These are phyloP conservation scores for Cutaneotrichosporon spelunceum DNA, from an alignment of 1,284 basidiomycete genomes.

Conservation along the genomic window DNA sequence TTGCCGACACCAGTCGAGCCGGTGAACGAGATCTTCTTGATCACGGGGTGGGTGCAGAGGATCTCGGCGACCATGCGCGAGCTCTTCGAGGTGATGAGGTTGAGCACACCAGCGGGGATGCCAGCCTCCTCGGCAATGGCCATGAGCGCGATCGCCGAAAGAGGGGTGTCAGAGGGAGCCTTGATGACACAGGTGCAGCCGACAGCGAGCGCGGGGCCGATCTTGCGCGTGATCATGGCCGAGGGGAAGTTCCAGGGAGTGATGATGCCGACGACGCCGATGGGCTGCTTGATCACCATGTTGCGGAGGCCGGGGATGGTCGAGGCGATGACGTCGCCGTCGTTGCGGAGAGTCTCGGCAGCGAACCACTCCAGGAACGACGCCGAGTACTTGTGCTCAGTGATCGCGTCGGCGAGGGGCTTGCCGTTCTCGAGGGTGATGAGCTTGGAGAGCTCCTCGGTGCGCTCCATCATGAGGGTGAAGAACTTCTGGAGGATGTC, in stretches of 20 bases:
- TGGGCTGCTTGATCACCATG: conserved; percentile 66
- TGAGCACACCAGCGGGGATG: conserved; percentile 90
- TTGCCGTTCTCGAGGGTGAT: conserved; percentile 92
- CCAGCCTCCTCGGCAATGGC: conserved; percentile 79
- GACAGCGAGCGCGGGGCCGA: conserved; percentile 67
- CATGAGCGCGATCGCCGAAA: conserved; percentile 72
- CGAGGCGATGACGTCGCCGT: conserved; percentile 75
- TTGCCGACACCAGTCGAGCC: conserved; percentile 87
- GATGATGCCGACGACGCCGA: conserved; percentile 44
- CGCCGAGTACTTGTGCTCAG: conserved; percentile 72
- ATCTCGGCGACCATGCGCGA: conserved; percentile 30
- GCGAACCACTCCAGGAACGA: conserved; percentile 82
- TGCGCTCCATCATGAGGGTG: conserved; percentile 68
- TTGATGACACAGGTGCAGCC: conserved; percentile 95
- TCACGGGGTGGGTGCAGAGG: conserved; percentile 42
- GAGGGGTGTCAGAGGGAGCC: conserved; percentile 90
- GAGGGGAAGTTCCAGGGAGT: conserved; percentile 62
- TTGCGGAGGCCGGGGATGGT: conserved; percentile 68
- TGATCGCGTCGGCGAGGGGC: conserved; percentile 72
- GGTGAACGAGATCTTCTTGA: conserved; percentile 85
- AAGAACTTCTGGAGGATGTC: conserved; percentile 73
- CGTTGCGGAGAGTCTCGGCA: conserved; percentile 62
- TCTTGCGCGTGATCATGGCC: conserved; percentile 65
- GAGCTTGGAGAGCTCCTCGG: conserved; percentile 75
- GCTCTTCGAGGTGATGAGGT: conserved; percentile 65